Evolutionary conservation across 1,284 basidiomycete genomes (phyloP), one percentile per base, ranked within the genome.

Genomic region (Spongispora temasekensis): DNA sequence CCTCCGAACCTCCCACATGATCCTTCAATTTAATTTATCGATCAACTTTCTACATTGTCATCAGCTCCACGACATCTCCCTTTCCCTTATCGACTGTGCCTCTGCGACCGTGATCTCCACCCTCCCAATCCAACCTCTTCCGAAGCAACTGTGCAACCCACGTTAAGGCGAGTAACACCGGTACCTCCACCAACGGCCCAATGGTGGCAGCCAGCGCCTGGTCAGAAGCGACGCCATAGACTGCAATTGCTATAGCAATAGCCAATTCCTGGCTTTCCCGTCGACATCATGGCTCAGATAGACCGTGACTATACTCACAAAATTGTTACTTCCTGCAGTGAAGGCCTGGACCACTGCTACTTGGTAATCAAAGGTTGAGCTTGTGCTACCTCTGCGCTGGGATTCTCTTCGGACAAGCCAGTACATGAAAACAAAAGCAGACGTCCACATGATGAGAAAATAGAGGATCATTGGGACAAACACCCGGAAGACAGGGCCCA

Each of bases 401-500:
- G 52, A 64, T 57, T 68, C 69, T 57, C 62, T 68, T 23, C 73
- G 68, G 6, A 72, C 70, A 21, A 90, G 76, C 63, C 75, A 79
- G 69, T 80, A 86, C 19, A 91, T 75, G 17, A 86, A 67, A 35
- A 72, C 75, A 65, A 93, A 93, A 0, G 87, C 83, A 2, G 78
- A 73, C 3, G 78, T 79, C 90, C 91, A 94, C 85, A 94, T 91
- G 71, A 94, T 75, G 27, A 83, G 65, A 71, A 94, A 95, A 76
- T 95, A 95, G 35, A 90, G 74, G 32, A 91, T 77, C 75, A 94
- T 83, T 0, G 93, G 93, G 2, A 94, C 92, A 64, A 91, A 86
- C 1, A 90, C 85, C 13, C 91, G 83, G 75, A 93, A 92, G 2
- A 92, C 89, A 5, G 83, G 81, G 1, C 90, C 86, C 53, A 93